These are phyloP conservation scores for Neonectria faginata DNA, from an alignment of 2,329 filamentous ascomycete genomes.

Conservation along the genomic window DNA sequence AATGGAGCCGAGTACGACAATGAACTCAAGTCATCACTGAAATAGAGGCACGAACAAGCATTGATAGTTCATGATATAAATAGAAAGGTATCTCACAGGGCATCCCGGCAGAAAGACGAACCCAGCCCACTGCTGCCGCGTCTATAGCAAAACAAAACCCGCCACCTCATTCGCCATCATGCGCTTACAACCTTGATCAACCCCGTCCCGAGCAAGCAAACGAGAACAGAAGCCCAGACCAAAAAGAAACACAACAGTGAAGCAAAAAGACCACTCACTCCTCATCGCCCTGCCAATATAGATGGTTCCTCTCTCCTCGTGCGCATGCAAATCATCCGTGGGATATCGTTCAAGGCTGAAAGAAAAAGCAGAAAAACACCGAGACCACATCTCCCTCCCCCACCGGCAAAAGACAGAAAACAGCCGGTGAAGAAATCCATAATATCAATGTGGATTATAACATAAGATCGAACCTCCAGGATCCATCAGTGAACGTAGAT, in stretches of 20 bases:
- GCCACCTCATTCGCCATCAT: constrained; percentile 8
- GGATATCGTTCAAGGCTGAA: constrained; percentile 25
- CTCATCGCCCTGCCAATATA: constrained; percentile 16
- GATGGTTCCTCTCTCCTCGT: constrained; percentile 1
- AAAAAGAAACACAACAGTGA: constrained; percentile 8
- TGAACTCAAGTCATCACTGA: neutral
- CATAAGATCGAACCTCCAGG: constrained; percentile 13
- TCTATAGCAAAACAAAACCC: neutral
- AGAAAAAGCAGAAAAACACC: constrained; percentile 7
- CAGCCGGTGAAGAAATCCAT: constrained; percentile 14
- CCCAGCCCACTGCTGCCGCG: constrained; percentile 19
- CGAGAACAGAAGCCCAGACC: constrained; percentile 13
- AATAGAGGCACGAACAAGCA: neutral
- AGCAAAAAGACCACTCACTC: constrained; percentile 5
- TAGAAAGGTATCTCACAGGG: constrained; percentile 17
- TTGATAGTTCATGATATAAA: neutral
- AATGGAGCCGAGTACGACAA: neutral
- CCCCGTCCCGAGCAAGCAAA: constrained; percentile 6
- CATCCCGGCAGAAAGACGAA: constrained; percentile 18
- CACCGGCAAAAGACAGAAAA: constrained; percentile 1
- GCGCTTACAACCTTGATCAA: constrained; percentile 2
- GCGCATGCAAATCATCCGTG: constrained; percentile 18
- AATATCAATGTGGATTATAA: constrained; percentile 2
- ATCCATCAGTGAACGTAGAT: constrained; percentile 11
- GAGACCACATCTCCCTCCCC: neutral